phyloP scores from a whole-genome alignment of 192 early-diverging fungal genomes.

The Linnemannia exigua region DNA sequence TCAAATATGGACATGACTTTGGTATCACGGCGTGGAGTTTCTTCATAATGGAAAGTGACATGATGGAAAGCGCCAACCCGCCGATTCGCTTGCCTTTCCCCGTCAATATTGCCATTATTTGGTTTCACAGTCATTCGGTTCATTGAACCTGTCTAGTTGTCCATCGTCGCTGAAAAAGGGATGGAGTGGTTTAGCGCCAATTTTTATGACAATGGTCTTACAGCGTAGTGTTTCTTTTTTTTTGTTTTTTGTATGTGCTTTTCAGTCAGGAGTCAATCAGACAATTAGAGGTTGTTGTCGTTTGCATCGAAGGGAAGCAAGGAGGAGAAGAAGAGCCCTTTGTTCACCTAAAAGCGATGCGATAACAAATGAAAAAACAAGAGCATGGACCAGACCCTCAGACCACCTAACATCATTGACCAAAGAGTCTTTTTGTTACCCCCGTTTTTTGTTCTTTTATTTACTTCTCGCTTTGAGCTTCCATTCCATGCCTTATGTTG shows the following conservation, averaged over 20 bases:
- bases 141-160: no score
- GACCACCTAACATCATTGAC: neutral
- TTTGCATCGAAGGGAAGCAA: no score
- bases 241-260: constrained; percentile 10
- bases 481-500: neutral
- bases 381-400: constrained; percentile 1
- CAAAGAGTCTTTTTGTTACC: neutral
- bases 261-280: neutral
- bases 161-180: no score
- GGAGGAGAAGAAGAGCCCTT: neutral
- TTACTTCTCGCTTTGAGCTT: neutral
- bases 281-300: no score
- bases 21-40: neutral
- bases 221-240: neutral
- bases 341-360: neutral
- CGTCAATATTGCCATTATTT: neutral
- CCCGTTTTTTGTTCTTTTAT: neutral
- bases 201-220: neutral
- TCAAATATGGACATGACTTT: neutral
- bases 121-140: neutral
- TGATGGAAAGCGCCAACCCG: no score
- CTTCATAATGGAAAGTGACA: neutral
- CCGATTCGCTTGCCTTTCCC: no score
- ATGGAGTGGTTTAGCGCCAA: neutral
- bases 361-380: neutral